Percentiles rank a stretch among this genome's conserved stretches.
These are phyloP conservation scores for Dendrobium catenatum DNA, from an alignment of 106 monocot species.

Conservation along the genomic window DNA sequence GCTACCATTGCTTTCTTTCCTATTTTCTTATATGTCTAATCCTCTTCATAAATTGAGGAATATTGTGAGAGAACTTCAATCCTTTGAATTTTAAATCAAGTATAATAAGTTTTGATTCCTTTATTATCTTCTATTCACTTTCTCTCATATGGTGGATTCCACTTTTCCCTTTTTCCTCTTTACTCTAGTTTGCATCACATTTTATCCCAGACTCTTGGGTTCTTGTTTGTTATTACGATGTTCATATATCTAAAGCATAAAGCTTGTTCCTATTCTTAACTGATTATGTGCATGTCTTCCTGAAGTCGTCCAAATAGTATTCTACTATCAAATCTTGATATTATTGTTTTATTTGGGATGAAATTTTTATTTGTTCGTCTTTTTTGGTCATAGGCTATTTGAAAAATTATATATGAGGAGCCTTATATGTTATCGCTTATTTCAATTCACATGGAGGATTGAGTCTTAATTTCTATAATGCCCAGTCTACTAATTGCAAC, in stretches of 20 bases:
- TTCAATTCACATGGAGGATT: background rate
- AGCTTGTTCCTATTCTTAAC: too few species aligned
- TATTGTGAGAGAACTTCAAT: background rate
- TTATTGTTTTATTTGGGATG: background rate
- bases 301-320: background rate
- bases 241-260: background rate
- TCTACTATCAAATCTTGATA: background rate
- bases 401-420: background rate
- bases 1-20: background rate
- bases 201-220: background rate
- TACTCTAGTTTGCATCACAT: background rate
- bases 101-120: too few species aligned
- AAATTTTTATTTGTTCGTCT: background rate
- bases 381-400: background rate
- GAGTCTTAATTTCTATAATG: background rate
- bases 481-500: background rate
- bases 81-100: too few species aligned
- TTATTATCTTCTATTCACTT: too few species aligned
- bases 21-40: background rate
- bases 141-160: too few species aligned
- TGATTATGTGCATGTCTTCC: too few species aligned
- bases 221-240: background rate
- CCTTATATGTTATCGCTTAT: background rate
- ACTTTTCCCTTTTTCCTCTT: background rate
- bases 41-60: background rate